Conservation (phyloP, 75 land plant genomes). For the Isoetes taiwanensis region DNA sequence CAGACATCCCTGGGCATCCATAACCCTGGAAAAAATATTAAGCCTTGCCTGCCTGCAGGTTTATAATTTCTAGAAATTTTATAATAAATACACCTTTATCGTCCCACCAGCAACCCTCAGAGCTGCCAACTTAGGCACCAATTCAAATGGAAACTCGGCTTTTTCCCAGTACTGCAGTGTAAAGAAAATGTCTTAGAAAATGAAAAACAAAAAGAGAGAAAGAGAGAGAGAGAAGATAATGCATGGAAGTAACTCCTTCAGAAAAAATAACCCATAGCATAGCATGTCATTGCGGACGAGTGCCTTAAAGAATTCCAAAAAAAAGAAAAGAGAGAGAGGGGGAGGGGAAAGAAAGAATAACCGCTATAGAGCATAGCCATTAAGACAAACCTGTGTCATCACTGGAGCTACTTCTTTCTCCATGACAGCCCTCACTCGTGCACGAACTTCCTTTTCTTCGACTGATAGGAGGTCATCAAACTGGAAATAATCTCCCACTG, state of each 20-base stretch:
- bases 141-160: conserved; percentile 87
- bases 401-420: conserved; percentile 78
- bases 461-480: conserved; percentile 59
- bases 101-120: conserved; percentile 80
- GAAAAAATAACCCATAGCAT: too few species aligned
- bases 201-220: conserved; percentile 3
- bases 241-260: neutral
- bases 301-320: too few species aligned
- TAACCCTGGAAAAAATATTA: too few species aligned
- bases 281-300: too few species aligned
- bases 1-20: conserved; percentile 81
- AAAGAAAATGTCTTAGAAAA: neutral
- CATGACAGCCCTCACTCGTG: conserved; percentile 42
- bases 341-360: neutral
- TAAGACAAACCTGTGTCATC: conserved; percentile 47
- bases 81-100: too few species aligned
- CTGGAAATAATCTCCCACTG: conserved; percentile 75
- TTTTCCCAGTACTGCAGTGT: conserved; percentile 65
- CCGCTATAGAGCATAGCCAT: neutral
- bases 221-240: neutral
- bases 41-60: too few species aligned
- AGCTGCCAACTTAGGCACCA: conserved; percentile 57
- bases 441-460: conserved; percentile 48
- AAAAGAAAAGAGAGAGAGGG: too few species aligned
- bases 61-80: too few species aligned